Percentiles rank a stretch among this genome's conserved stretches.
These are phyloP conservation scores for Auricularia cornea DNA, from an alignment of 768 basidiomycete genomes.

Conservation along the genomic window DNA sequence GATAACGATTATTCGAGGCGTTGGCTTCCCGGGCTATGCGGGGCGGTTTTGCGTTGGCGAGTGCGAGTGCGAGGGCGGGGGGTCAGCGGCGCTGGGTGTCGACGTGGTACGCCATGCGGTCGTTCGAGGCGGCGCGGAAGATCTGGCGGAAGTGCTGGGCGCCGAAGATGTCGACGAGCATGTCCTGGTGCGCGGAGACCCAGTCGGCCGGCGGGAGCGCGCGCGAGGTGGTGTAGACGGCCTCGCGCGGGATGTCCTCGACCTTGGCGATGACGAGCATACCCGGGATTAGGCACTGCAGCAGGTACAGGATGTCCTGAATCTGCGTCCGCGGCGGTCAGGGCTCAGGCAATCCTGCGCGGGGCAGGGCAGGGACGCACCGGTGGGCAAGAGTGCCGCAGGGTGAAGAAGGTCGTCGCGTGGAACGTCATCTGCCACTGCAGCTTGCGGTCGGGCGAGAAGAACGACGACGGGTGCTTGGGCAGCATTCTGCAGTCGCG, in stretches of 20 bases:
- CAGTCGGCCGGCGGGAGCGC: slow-evolving; percentile 71
- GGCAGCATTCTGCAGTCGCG: slow-evolving; percentile 39
- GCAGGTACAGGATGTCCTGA: slow-evolving; percentile 51
- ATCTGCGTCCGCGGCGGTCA: not conserved
- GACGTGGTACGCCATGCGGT: slow-evolving; percentile 42
- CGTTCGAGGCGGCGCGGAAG: slow-evolving; percentile 64
- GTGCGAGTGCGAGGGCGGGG: not conserved
- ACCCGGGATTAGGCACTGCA: slow-evolving; percentile 68
- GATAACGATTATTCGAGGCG: not conserved
- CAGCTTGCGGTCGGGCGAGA: slow-evolving; percentile 72
- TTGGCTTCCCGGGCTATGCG: too few species aligned
- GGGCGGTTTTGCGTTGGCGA: not conserved
- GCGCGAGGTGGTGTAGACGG: slow-evolving; percentile 64
- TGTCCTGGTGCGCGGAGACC: slow-evolving; percentile 60
- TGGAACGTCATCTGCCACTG: slow-evolving; percentile 85
- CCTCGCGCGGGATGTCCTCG: slow-evolving; percentile 57
- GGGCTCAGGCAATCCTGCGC: not conserved
- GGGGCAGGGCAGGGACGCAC: not conserved
- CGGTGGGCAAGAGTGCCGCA: not conserved
- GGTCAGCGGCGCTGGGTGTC: not conserved
- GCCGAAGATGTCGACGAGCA: slow-evolving; percentile 69
- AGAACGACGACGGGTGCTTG: slow-evolving; percentile 74
- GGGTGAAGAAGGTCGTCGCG: not conserved
- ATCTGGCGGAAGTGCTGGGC: slow-evolving; percentile 60
- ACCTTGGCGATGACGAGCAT: slow-evolving; percentile 61